Percentiles rank a stretch among this genome's conserved stretches.
Conservation (phyloP, 257 asterid species). For the Ocimum tenuiflorum region DNA sequence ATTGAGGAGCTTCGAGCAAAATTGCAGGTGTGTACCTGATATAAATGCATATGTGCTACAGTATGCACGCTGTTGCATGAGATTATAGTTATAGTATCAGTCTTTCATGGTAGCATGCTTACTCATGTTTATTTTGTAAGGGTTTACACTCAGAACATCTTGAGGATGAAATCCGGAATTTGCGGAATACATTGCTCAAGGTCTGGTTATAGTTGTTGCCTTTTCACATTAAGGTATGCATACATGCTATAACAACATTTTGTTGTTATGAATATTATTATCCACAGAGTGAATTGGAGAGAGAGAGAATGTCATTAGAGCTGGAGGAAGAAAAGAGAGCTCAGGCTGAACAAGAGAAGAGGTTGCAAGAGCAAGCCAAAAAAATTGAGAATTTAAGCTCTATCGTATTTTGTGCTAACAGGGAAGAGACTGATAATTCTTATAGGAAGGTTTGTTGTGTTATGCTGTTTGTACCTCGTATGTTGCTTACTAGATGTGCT, state of each 20-base stretch:
- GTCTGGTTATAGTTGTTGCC: slow-evolving; percentile 31
- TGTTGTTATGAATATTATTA: too few species aligned
- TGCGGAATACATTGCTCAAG: slow-evolving; percentile 90
- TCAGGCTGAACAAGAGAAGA: slow-evolving; percentile 84
- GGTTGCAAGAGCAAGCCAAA: slow-evolving; percentile 86
- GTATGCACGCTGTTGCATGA: slow-evolving; percentile 3
- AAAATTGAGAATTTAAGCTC: slow-evolving; percentile 85
- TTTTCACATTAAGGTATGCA: slow-evolving; percentile 2
- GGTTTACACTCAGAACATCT: slow-evolving; percentile 81
- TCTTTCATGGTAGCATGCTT: slow-evolving; percentile 23
- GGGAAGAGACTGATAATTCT: slow-evolving; percentile 51
- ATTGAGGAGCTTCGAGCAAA: slow-evolving; percentile 89
- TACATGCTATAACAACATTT: slow-evolving; percentile 9
- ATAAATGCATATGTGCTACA: slow-evolving; percentile 1
- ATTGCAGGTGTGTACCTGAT: slow-evolving; percentile 51
- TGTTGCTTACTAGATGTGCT: not conserved
- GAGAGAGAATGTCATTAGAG: slow-evolving; percentile 92
- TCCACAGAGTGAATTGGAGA: slow-evolving; percentile 79
- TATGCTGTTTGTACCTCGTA: not conserved
- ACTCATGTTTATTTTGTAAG: slow-evolving; percentile 32
- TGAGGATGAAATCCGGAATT: slow-evolving; percentile 72
- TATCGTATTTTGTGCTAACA: slow-evolving; percentile 71
- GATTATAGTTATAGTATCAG: slow-evolving; percentile 13
- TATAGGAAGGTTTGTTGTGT: slow-evolving; percentile 52
- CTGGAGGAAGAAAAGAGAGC: slow-evolving; percentile 95